Evolutionary conservation across 179 eudicot species (phyloP).

Genomic region (Gypsophila paniculata): DNA sequence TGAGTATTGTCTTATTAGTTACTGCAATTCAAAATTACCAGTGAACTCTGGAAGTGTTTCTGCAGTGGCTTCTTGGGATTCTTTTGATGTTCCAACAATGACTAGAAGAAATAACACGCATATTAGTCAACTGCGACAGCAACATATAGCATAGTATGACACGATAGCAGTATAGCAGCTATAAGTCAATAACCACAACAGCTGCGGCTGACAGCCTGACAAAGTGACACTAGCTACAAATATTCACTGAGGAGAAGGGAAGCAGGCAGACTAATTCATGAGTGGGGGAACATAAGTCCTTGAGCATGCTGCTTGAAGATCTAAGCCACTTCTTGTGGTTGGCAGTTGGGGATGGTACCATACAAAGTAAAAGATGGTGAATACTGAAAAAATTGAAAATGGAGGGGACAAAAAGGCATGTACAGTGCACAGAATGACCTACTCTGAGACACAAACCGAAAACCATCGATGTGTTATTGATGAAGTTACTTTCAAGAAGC

Average conservation of each 20-base stretch:
- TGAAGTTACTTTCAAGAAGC: slow-evolving; percentile 83
- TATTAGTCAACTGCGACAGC: slow-evolving; percentile 5
- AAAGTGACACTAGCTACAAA: neutral
- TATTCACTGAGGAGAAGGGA: neutral
- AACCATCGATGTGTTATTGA: slow-evolving; percentile 97
- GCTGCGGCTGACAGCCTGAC: neutral
- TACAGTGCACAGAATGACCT: slow-evolving; percentile 29
- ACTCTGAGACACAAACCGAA: slow-evolving; percentile 86
- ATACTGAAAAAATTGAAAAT: neutral
- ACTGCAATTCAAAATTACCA: slow-evolving; percentile 43
- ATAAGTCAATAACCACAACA: neutral
- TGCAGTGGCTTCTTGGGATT: slow-evolving; percentile 78
- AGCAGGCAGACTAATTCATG: neutral
- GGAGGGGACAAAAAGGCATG: neutral
- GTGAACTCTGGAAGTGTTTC: slow-evolving; percentile 82
- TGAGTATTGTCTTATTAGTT: neutral
- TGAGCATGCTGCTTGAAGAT: neutral
- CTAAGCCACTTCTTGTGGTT: neutral
- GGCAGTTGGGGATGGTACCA: neutral
- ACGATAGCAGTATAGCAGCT: neutral
- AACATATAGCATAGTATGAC: neutral
- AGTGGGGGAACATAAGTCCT: neutral
- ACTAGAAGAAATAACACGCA: slow-evolving; percentile 37
- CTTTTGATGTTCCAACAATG: slow-evolving; percentile 89
- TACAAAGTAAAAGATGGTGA: neutral